These are phyloP conservation scores for Chalaropsis thielavioides DNA, from an alignment of 2,329 filamentous ascomycete species.

Conservation along the genomic window DNA sequence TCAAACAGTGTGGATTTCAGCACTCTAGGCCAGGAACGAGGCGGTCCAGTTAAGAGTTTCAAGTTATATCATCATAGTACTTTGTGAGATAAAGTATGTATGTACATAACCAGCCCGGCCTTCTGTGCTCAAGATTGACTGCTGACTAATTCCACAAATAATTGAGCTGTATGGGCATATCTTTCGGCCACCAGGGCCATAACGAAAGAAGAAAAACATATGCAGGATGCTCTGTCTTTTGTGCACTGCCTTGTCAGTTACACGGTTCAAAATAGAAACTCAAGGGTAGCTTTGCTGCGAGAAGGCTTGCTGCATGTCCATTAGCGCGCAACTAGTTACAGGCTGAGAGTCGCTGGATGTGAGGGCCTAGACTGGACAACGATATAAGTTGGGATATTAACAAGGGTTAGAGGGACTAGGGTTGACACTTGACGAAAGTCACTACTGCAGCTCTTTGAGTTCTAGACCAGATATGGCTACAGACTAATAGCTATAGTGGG, in stretches of 20 bases:
- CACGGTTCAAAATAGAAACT: background rate
- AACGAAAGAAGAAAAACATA: background rate
- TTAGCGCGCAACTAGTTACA: background rate
- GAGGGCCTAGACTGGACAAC: background rate
- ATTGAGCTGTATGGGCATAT: no score
- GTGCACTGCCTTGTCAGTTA: background rate
- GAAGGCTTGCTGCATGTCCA: background rate
- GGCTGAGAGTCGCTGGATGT: background rate
- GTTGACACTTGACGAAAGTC: background rate
- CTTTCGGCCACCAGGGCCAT: no score
- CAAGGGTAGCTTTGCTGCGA: background rate
- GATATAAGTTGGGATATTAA: background rate
- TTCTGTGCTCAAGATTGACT: no score
- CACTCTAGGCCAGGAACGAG: background rate
- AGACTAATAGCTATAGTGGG: background rate
- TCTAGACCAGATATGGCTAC: background rate
- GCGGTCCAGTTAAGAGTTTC: background rate
- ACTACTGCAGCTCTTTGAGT: no score
- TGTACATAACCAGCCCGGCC: background rate
- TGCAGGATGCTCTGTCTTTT: background rate
- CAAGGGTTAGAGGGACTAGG: background rate
- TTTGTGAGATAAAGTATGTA: background rate
- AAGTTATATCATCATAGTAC: background rate
- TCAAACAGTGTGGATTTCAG: background rate
- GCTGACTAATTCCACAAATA: no score